These are phyloP conservation scores for Torulaspora gathmanii DNA, from an alignment of 805 yeast genomes.

Conservation along the genomic window DNA sequence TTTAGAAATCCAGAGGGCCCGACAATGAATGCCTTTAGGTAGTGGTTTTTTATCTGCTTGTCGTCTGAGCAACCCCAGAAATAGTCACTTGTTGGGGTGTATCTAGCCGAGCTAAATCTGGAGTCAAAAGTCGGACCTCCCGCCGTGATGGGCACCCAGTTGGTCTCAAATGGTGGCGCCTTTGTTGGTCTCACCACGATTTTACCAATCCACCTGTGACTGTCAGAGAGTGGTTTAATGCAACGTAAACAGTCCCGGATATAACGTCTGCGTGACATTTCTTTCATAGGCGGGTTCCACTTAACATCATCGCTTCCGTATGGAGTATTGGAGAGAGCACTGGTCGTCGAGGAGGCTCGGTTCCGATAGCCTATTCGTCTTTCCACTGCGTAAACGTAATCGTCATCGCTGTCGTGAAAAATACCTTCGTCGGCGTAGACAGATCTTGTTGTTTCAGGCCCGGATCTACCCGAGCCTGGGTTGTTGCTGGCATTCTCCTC, in stretches of 20 bases:
- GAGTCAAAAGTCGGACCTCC: conserved; percentile 13
- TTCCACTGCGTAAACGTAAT: conserved; percentile 21
- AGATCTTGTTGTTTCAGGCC: conserved; percentile 16
- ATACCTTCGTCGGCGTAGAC: conserved; percentile 30
- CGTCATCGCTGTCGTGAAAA: conserved; percentile 26
- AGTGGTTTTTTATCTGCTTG: conserved; percentile 27
- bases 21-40: conserved; percentile 26
- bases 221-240: conserved; percentile 48
- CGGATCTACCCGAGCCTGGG: conserved; percentile 13
- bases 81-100: background rate
- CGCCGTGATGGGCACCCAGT: conserved; percentile 24
- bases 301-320: conserved; percentile 34
- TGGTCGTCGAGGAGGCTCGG: conserved; percentile 25
- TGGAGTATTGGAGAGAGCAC: conserved; percentile 24
- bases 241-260: conserved; percentile 53
- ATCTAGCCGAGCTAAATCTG: conserved; percentile 3
- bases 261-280: conserved; percentile 38
- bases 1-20: conserved; percentile 31
- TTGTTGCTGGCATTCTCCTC: conserved; percentile 17
- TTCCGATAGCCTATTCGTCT: conserved; percentile 14
- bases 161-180: conserved; percentile 25
- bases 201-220: conserved; percentile 52
- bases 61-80: conserved; percentile 10
- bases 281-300: conserved; percentile 47
- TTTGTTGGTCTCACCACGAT: conserved; percentile 35